Percentiles rank a stretch among this genome's conserved stretches.
phyloP scores from a whole-genome alignment of 148 eudicot species.

The Chenopodium suecicum region DNA sequence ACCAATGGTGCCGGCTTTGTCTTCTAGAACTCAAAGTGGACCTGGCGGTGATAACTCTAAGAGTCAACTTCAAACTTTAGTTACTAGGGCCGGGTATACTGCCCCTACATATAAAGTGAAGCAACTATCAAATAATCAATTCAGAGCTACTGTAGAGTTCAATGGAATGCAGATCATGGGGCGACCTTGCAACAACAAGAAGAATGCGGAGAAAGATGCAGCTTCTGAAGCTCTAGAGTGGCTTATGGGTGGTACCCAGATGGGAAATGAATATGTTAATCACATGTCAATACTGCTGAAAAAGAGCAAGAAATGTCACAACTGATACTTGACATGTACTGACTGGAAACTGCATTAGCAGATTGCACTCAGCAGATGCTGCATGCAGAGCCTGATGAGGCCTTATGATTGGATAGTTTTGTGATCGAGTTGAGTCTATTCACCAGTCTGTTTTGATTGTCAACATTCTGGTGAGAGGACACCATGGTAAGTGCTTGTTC shows the following conservation, averaged over 20 bases:
- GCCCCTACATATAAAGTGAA: constrained; percentile 65
- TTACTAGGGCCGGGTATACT: constrained; percentile 71
- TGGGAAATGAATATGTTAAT: constrained; percentile 54
- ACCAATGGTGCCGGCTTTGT: constrained; percentile 32
- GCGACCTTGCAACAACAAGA: constrained; percentile 76
- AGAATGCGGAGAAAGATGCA: constrained; percentile 92
- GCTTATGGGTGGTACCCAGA: constrained; percentile 57
- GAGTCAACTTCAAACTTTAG: constrained; percentile 84
- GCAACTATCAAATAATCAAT: constrained; percentile 67
- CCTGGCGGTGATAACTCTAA: constrained; percentile 96
- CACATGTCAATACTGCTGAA: constrained; percentile 75
- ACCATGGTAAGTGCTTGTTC: background rate
- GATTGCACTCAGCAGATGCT: background rate
- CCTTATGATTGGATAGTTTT: background rate
- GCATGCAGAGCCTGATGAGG: background rate
- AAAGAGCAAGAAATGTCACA: constrained; percentile 77
- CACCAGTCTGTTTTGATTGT: background rate
- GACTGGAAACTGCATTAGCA: background rate
- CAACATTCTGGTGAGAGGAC: background rate
- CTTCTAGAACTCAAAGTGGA: constrained; percentile 64
- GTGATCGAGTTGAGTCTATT: background rate
- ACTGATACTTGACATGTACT: constrained; percentile 16
- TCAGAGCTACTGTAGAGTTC: constrained; percentile 68
- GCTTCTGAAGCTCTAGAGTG: constrained; percentile 93
- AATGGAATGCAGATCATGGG: constrained; percentile 85